Conservation (phyloP, 2,329 filamentous ascomycete genomes). For the Sporothrix euskadiensis region DNA sequence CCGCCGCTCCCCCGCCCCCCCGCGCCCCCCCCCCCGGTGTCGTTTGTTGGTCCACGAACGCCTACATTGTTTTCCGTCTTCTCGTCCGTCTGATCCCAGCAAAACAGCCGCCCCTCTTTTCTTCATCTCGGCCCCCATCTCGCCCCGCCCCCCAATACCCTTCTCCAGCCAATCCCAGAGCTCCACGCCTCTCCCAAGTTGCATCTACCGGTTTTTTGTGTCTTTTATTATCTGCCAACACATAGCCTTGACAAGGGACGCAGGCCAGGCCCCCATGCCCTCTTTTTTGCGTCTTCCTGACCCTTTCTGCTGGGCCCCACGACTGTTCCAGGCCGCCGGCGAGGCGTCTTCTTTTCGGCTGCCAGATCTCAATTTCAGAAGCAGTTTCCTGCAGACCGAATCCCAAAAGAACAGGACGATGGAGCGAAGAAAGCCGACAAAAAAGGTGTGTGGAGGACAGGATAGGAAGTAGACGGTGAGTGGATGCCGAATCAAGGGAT, state of each 20-base stretch:
- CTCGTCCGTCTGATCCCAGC: not conserved
- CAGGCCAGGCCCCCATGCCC: not conserved
- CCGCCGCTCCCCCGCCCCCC: no score
- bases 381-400: not conserved
- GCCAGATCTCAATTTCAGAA: not conserved
- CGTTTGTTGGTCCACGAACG: not conserved
- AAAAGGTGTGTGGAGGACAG: not conserved
- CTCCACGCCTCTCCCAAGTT: conserved; percentile 30
- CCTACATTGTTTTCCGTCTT: not conserved
- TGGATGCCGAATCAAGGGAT: conserved; percentile 3
- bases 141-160: conserved; percentile 16
- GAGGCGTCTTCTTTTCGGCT: not conserved
- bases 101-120: not conserved
- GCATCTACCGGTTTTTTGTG: conserved; percentile 17
- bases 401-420: not conserved
- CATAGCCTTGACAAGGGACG: conserved; percentile 21
- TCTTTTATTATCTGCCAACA: conserved; percentile 28
- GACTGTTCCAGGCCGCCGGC: not conserved
- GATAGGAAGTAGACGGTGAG: not conserved
- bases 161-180: conserved; percentile 31
- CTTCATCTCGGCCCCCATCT: conserved; percentile 7
- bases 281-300: not conserved
- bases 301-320: not conserved
- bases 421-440: not conserved
- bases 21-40: no score